Conservation (phyloP, 1,284 basidiomycete genomes). For the Puccinia novopanici region DNA sequence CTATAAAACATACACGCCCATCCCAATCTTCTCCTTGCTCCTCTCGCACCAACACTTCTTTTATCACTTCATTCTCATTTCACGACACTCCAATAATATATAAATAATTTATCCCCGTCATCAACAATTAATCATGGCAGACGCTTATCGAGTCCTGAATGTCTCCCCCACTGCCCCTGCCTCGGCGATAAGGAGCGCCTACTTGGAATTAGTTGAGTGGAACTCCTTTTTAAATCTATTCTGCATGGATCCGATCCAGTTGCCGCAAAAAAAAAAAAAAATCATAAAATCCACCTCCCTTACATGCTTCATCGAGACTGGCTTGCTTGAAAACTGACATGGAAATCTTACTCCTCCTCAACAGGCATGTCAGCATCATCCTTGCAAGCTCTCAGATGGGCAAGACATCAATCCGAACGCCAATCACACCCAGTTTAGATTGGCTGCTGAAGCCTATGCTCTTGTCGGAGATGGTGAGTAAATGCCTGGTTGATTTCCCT, state of each 20-base stretch:
- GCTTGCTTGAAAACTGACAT: slow-evolving; percentile 1
- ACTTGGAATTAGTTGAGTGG: slow-evolving; percentile 22
- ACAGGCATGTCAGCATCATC: slow-evolving; percentile 38
- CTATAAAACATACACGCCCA: background rate
- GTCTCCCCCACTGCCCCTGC: background rate
- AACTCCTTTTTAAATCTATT: background rate
- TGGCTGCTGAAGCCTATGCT: slow-evolving; percentile 24
- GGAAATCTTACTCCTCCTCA: background rate
- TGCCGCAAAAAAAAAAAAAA: background rate
- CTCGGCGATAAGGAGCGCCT: slow-evolving; percentile 9
- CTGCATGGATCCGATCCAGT: background rate
- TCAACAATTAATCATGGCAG: background rate
- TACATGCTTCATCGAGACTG: background rate
- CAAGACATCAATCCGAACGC: slow-evolving; percentile 4
- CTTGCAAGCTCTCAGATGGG: slow-evolving; percentile 18
- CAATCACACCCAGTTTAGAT: slow-evolving; percentile 23
- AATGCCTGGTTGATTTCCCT: background rate
- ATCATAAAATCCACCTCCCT: background rate
- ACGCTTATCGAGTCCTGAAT: slow-evolving; percentile 34
- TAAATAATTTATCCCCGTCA: background rate
- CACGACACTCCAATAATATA: background rate
- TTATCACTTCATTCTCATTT: slow-evolving; percentile 4
- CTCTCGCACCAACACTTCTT: background rate
- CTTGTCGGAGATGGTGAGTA: slow-evolving; percentile 24
- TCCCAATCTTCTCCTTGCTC: background rate